Conservation (phyloP, 1,284 basidiomycete genomes). For the Puccinia horiana region DNA sequence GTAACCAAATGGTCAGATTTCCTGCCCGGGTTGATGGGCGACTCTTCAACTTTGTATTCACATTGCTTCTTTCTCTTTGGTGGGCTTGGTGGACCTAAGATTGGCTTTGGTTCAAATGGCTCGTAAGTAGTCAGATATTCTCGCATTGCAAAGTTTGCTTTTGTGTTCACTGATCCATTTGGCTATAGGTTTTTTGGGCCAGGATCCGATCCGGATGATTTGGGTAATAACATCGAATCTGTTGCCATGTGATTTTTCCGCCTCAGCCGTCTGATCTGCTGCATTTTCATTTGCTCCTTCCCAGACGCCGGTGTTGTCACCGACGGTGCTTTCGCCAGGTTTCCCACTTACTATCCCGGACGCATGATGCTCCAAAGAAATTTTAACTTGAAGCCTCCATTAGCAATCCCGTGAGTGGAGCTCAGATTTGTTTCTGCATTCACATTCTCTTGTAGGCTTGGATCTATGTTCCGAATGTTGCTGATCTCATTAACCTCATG, state of each 20-base stretch:
- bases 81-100: conserved; percentile 2
- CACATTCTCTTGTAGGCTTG: no score
- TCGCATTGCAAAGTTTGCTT: background rate
- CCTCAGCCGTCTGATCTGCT: background rate
- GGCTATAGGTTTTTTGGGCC: conserved; percentile 9
- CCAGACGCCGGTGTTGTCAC: conserved; percentile 28
- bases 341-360: conserved; percentile 31
- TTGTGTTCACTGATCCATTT: background rate
- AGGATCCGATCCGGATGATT: conserved; percentile 26
- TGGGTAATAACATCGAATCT: conserved; percentile 6
- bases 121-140: background rate
- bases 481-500: background rate
- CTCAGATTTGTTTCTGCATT: background rate
- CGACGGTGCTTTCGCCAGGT: conserved; percentile 41
- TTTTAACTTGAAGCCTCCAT: background rate
- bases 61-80: background rate
- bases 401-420: conserved; percentile 14
- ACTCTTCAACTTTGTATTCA: background rate
- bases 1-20: background rate
- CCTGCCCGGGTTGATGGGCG: no score
- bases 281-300: background rate
- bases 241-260: background rate
- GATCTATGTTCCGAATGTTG: background rate
- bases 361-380: conserved; percentile 36
- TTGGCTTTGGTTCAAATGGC: conserved; percentile 38